Base-by-base conservation (phyloP, 192 early-diverging fungal species). In the Linnemannia exigua region DNA sequence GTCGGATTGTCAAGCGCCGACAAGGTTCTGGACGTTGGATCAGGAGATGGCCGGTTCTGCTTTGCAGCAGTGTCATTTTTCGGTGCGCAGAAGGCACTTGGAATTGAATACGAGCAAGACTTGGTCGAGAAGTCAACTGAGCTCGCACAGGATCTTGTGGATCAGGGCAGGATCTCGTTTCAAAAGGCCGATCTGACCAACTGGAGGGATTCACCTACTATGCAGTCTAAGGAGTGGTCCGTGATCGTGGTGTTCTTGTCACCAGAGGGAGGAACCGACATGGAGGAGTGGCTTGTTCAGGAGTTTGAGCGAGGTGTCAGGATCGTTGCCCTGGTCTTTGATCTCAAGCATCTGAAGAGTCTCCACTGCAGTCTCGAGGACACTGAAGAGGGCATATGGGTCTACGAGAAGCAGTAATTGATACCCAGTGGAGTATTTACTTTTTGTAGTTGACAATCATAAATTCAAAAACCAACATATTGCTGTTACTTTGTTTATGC, bases 1-100 rank as follows among this genome's bases (percentile, higher is more conserved):
- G 92, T 87, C 22, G 50, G 82, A 17, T 77, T 90, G 19, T 47
- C 41, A n/a, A 15, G 80, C 2, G 28, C 50, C 12, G 92, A 93
- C 70, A 71, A 63, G 22, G 74, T 93, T 2, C 52, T 93, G 5
- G 92, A 93, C 76, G 84, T 93, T n/a, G 92, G 92, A 4, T 92
- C 90, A 48, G 92, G 92, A 22, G 92, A 93, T 76, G 92, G 92
- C 11, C 82, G 92, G 17, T 88, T 93, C 44, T 91, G 91, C 20
- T 87, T 80, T 37, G 90, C 90, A 31, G 91, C 92, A 1, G 88
- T 88, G 6, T 22, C 73, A 19, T 84, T 89, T 22, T 91, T 89
- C 58, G 72, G 84, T 48, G 88, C 75, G 15, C 51, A 79, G 19
- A 74, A 76, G 58, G 92, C 92, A 14, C 44, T 89, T 15, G 92